phyloP scores from a whole-genome alignment of 2,329 filamentous ascomycete species.

The Monosporascus sp. region DNA sequence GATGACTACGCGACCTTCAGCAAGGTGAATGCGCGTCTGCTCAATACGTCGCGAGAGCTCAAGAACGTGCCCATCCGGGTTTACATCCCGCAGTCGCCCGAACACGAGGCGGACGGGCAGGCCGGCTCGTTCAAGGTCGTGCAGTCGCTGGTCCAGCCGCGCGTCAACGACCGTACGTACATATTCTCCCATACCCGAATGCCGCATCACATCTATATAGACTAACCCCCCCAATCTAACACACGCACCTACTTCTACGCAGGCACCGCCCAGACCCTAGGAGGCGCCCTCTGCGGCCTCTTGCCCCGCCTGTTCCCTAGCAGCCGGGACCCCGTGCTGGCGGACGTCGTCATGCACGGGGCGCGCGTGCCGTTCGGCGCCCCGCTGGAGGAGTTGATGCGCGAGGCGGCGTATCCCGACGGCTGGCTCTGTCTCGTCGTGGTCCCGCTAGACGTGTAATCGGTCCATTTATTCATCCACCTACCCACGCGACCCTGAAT shows the following conservation, averaged over 20 bases:
- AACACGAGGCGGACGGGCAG: slow-evolving; percentile 28
- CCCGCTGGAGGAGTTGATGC: slow-evolving; percentile 75
- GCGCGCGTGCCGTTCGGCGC: slow-evolving; percentile 75
- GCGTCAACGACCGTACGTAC: slow-evolving; percentile 30
- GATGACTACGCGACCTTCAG: slow-evolving; percentile 70
- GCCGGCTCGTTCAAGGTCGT: slow-evolving; percentile 62
- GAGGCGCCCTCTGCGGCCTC: slow-evolving; percentile 67
- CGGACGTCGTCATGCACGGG: slow-evolving; percentile 81
- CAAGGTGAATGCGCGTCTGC: slow-evolving; percentile 68
- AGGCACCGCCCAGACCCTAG: slow-evolving; percentile 52
- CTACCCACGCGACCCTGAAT: too few species aligned
- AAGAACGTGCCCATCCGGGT: slow-evolving; percentile 82
- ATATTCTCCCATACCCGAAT: not conserved
- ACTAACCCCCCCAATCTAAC: not conserved
- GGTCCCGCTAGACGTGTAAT: slow-evolving; percentile 52
- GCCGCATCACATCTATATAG: not conserved
- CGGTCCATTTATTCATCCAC: too few species aligned
- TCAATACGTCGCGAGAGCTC: slow-evolving; percentile 69
- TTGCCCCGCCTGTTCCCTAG: slow-evolving; percentile 84
- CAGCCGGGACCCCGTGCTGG: slow-evolving; percentile 75
- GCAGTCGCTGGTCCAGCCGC: slow-evolving; percentile 62
- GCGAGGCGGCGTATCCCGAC: slow-evolving; percentile 80
- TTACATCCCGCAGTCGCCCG: slow-evolving; percentile 65
- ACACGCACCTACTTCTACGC: not conserved
- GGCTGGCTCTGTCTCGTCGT: slow-evolving; percentile 86